Conservation (phyloP, 768 basidiomycete species). For the Crucibulum laeve region DNA sequence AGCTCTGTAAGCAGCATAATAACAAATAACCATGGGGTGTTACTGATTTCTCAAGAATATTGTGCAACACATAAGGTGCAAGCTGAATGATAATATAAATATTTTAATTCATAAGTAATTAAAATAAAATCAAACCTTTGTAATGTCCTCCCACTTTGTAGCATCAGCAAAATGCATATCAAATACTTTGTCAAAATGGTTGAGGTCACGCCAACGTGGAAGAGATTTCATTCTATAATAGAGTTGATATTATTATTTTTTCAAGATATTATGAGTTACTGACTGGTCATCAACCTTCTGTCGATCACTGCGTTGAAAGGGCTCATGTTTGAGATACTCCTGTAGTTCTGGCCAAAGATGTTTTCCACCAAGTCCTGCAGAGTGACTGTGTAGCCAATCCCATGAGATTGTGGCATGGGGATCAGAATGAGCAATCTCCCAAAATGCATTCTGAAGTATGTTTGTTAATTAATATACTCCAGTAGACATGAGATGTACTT, state of each 20-base stretch:
- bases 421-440: background rate
- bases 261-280: background rate
- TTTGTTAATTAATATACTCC: no score
- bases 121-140: slow-evolving; percentile 2
- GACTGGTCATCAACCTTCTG: slow-evolving; percentile 6
- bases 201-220: background rate
- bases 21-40: slow-evolving; percentile 18
- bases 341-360: slow-evolving; percentile 8
- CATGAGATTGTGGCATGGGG: background rate
- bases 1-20: slow-evolving; percentile 18
- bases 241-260: background rate
- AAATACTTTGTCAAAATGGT: slow-evolving; percentile 1
- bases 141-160: background rate
- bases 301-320: background rate
- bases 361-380: slow-evolving; percentile 7
- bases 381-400: background rate
- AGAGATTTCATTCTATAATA: background rate
- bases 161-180: slow-evolving; percentile 4
- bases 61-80: slow-evolving; percentile 13
- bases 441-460: background rate
- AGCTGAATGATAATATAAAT: slow-evolving; percentile 22
- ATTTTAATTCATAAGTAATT: slow-evolving; percentile 23
- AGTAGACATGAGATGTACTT: no score
- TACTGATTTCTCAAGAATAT: slow-evolving; percentile 7
- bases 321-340: slow-evolving; percentile 1